Conservation (phyloP, 352 stramenopile genomes). For the Phytophthora aleatoria region DNA sequence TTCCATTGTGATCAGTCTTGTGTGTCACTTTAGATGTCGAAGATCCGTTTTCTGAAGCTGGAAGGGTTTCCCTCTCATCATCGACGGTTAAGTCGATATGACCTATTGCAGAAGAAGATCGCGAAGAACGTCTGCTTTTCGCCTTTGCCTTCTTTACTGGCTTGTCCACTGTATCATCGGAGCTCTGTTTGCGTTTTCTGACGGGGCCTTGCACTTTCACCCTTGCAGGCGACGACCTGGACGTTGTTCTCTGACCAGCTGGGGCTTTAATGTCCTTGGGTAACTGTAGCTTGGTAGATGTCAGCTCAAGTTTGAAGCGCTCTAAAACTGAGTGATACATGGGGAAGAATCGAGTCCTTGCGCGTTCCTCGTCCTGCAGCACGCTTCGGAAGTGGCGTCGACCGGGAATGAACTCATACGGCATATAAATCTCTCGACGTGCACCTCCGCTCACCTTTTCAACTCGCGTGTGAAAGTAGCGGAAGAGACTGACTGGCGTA, state of each 20-base stretch:
- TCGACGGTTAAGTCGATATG: constrained; percentile 40
- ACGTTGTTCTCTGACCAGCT: neutral
- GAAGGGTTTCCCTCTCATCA: constrained; percentile 7
- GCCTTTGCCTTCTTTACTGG: constrained; percentile 39
- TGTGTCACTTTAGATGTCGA: neutral
- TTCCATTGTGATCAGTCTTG: constrained; percentile 1
- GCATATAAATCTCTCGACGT: constrained; percentile 62
- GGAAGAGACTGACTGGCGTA: constrained; percentile 78
- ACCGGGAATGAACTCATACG: constrained; percentile 67
- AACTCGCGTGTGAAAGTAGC: constrained; percentile 79
- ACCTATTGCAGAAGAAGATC: constrained; percentile 16
- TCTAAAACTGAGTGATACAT: constrained; percentile 55
- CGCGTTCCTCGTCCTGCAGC: constrained; percentile 47
- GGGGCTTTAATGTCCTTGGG: constrained; percentile 9
- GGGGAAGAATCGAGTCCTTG: constrained; percentile 30
- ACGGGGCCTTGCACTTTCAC: constrained; percentile 11
- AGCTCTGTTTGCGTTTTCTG: constrained; percentile 51
- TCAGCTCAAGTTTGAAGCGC: constrained; percentile 27
- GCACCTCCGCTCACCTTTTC: constrained; percentile 71
- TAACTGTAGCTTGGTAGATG: constrained; percentile 6
- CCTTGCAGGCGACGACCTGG: constrained; percentile 19
- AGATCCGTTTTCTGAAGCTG: constrained; percentile 1
- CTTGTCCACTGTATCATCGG: constrained; percentile 26
- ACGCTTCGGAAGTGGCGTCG: constrained; percentile 58
- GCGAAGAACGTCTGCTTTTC: constrained; percentile 22